Base-by-base conservation (phyloP, 2,329 filamentous ascomycete species). In the Neospermospora avenae region DNA sequence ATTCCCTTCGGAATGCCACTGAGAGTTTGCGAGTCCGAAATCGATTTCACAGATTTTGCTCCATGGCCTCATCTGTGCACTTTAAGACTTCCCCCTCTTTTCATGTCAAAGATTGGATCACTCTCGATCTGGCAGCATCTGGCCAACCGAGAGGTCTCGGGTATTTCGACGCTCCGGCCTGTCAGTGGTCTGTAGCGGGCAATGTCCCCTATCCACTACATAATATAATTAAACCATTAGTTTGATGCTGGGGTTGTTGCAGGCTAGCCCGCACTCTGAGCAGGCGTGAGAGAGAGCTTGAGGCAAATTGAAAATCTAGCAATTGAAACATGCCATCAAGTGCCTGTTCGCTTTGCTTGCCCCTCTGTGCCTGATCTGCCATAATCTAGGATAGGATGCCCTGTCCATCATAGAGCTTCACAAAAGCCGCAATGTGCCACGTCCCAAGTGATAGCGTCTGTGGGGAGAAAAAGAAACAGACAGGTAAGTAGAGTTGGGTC, bases 401-500 rank as follows among this genome's bases (percentile, higher is more conserved):
- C 45, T 49, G 45, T 34, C 45, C 5, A 11, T 18, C 18, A 4
- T 14, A 53, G 35, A 53, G 5, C 4, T 16, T 18, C 48, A 34
- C n/a, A 5, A 22, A 41, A 53, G 34, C 35, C 35, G 39, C 51
- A 22, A 41, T 28, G 51, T 53, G 51, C 51, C 51, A 53, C 34
- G 51, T 53, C 51, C 49, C 51, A 20, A 8, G 22, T 41, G 51
- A 53, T 35, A 53, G 35, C 51, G 41, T 41, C 34, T 53, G 51
- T 53, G 51, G 51, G 51, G 51, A 53, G 34, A n/a, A 41, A 25
- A 39, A 53, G 35, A 53, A 39, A 53, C 51, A 20, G 18, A 18
- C 2, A 10, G 4, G 25, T 18, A 31, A 10, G 28, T 10, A 3
- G 1, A 31, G 5, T 31, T 5, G n/a, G n/a, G 6, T n/a, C 39